These are phyloP conservation scores for Raddia guianensis DNA, from an alignment of 176 grass and related monocot genomes.

Conservation along the genomic window DNA sequence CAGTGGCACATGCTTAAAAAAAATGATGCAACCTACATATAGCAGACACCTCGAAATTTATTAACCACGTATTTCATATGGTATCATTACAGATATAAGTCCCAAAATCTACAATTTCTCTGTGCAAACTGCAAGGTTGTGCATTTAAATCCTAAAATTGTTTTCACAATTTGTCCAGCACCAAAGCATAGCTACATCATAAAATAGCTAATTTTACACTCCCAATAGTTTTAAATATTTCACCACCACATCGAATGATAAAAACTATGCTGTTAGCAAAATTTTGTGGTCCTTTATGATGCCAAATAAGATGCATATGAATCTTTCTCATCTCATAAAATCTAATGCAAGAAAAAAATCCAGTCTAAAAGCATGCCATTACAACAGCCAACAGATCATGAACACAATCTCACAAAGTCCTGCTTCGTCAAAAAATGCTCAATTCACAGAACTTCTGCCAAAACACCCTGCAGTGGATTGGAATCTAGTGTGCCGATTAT, in stretches of 20 bases:
- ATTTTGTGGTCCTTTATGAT: neutral
- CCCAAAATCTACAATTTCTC: neutral
- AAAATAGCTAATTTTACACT: neutral
- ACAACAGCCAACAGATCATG: neutral
- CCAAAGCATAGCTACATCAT: neutral
- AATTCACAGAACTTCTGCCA: neutral
- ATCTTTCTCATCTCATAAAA: neutral
- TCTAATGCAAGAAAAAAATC: conserved; percentile 1
- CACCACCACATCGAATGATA: neutral
- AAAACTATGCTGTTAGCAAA: neutral
- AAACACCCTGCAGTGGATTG: neutral
- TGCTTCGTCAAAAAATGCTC: neutral
- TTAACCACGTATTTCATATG: neutral
- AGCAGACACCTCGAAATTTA: neutral
- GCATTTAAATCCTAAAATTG: neutral
- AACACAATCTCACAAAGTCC: neutral
- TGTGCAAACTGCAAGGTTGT: neutral
- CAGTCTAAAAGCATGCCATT: conserved; percentile 7
- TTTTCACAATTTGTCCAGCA: neutral
- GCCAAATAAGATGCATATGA: too few species aligned
- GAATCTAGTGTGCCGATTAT: neutral
- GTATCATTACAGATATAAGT: neutral
- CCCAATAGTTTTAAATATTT: neutral
- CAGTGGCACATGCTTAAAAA: neutral
- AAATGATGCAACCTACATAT: neutral